Conservation (phyloP, 2,329 filamentous ascomycete species). For the Arthrocladium fulminans region DNA sequence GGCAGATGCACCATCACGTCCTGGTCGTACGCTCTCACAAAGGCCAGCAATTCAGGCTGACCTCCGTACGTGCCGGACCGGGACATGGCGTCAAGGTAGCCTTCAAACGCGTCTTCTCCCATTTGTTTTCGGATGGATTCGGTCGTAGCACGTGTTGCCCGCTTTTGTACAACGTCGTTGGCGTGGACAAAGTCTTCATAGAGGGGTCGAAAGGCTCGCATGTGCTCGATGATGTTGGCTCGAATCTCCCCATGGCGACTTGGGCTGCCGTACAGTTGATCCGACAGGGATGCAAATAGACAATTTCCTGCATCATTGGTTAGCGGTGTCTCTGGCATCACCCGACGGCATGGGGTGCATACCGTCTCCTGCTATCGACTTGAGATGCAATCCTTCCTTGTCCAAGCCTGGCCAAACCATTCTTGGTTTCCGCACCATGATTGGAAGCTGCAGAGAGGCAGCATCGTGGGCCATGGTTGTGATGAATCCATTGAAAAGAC, state of each 20-base stretch:
- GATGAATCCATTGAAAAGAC: constrained; percentile 22
- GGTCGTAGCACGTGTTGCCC: constrained; percentile 27
- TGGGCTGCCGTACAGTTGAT: constrained; percentile 57
- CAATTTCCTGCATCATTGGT: constrained; percentile 49
- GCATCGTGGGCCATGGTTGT: constrained; percentile 24
- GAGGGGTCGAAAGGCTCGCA: constrained; percentile 51
- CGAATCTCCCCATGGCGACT: constrained; percentile 51
- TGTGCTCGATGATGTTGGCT: constrained; percentile 50
- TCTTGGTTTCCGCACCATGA: constrained; percentile 23
- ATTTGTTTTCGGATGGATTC: constrained; percentile 43
- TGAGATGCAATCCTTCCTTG: constrained; percentile 21
- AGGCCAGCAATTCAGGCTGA: constrained; percentile 59
- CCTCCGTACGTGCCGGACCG: constrained; percentile 55
- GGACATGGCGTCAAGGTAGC: constrained; percentile 52
- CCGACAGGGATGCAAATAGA: constrained; percentile 59
- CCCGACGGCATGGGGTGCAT: constrained; percentile 3
- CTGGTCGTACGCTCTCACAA: constrained; percentile 51
- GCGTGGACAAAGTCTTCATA: constrained; percentile 58
- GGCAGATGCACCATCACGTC: constrained; percentile 42
- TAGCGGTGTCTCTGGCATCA: neutral
- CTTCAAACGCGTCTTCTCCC: constrained; percentile 49
- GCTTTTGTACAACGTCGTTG: constrained; percentile 38
- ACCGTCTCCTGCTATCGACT: constrained; percentile 23
- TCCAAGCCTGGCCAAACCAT: constrained; percentile 22
- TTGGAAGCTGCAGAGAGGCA: constrained; percentile 20